A percentile compares a stretch with the other conserved stretches of the same genome.
These are phyloP conservation scores for Meira miltonrushii DNA, from an alignment of 1,284 basidiomycete species.

Conservation along the genomic window DNA sequence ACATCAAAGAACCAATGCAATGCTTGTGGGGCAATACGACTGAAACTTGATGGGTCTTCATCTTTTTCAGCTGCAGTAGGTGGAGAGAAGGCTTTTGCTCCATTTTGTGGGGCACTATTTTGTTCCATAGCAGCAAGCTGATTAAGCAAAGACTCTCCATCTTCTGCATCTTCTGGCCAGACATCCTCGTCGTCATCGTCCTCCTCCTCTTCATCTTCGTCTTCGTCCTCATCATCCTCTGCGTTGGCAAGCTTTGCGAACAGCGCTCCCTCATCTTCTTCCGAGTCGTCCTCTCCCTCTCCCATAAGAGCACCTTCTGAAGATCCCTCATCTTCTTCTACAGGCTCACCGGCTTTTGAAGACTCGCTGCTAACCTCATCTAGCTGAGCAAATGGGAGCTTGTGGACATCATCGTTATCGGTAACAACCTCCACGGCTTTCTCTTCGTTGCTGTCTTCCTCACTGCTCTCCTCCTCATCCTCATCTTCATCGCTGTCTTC, in stretches of 20 bases:
- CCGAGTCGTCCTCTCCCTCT: slow-evolving; percentile 16
- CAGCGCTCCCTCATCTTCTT: slow-evolving; percentile 7
- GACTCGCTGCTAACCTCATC: no score
- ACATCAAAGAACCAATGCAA: slow-evolving; percentile 37
- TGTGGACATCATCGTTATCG: no score
- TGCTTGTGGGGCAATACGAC: slow-evolving; percentile 30
- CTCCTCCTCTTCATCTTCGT: slow-evolving; percentile 8
- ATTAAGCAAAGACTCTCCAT: slow-evolving; percentile 31
- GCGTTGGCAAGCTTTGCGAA: slow-evolving; percentile 2
- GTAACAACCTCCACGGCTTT: no score
- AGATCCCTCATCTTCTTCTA: neutral
- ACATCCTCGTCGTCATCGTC: slow-evolving; percentile 13
- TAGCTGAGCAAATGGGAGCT: no score
- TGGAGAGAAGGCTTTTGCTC: neutral
- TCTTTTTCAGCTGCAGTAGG: slow-evolving; percentile 1
- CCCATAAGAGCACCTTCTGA: slow-evolving; percentile 9
- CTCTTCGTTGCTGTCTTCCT: slow-evolving; percentile 20
- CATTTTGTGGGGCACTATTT: slow-evolving; percentile 12
- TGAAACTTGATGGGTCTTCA: slow-evolving; percentile 47
- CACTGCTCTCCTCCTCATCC: slow-evolving; percentile 20
- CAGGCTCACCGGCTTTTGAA: neutral
- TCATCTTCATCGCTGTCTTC: slow-evolving; percentile 12
- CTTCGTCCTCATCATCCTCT: neutral
- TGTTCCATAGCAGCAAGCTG: slow-evolving; percentile 29
- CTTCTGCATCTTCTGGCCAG: slow-evolving; percentile 4